Conservation (phyloP, 2,329 filamentous ascomycete species). For the Xylariaceae sp. region DNA sequence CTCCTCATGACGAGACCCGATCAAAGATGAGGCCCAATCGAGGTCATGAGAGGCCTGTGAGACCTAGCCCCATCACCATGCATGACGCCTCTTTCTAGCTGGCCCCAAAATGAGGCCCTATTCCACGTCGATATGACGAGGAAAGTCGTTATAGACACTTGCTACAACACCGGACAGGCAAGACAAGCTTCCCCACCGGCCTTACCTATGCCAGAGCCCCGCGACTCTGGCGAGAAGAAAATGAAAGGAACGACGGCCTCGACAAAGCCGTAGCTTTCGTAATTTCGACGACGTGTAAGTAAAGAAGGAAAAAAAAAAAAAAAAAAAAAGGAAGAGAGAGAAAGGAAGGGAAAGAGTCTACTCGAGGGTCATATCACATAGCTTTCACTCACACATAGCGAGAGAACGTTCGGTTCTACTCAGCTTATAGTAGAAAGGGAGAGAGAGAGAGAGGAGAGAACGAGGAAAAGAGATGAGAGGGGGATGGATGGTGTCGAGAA, state of each 20-base stretch:
- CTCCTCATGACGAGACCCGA: neutral
- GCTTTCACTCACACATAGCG: neutral
- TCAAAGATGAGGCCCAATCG: neutral
- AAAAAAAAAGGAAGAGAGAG: too few relatives aligned
- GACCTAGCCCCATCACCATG: too few relatives aligned
- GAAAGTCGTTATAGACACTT: neutral
- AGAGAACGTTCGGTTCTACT: neutral
- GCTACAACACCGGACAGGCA: neutral
- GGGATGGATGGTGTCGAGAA: neutral
- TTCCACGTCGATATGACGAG: neutral
- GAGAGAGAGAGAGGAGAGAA: neutral
- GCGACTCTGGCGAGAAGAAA: neutral
- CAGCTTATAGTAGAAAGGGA: neutral
- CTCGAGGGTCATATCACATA: neutral
- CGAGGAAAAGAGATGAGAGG: neutral
- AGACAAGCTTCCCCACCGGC: neutral
- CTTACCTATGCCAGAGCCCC: neutral
- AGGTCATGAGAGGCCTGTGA: too few relatives aligned
- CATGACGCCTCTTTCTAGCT: neutral
- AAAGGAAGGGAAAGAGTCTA: too few relatives aligned
- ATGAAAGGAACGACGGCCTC: neutral
- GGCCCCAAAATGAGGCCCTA: neutral
- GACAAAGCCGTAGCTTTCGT: too few relatives aligned
- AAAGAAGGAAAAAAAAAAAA: too few relatives aligned
- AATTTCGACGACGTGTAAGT: too few relatives aligned